Evolutionary conservation across 441 rosid genomes (phyloP).

Genomic region (Monsonia emarginata): DNA sequence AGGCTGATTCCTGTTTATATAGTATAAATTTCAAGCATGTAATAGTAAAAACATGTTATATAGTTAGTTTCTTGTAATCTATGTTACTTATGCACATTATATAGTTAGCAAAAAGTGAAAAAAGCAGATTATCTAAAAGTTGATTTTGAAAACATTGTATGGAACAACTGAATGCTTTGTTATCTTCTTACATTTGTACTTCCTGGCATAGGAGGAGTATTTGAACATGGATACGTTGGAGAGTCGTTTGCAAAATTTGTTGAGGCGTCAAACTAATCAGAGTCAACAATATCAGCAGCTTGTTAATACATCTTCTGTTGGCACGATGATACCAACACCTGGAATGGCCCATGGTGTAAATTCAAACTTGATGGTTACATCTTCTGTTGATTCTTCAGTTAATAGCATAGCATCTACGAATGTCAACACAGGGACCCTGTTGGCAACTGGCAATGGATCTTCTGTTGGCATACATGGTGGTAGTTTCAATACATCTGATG

Average conservation of each 20-base stretch:
- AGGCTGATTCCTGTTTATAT: background rate
- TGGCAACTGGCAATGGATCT: conserved; percentile 30
- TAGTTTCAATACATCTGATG: conserved; percentile 30
- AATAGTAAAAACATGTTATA: background rate
- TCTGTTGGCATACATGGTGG: conserved; percentile 20
- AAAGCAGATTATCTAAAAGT: background rate
- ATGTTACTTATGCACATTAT: background rate
- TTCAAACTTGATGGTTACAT: conserved; percentile 46
- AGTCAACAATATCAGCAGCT: conserved; percentile 43
- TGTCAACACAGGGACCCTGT: conserved; percentile 45
- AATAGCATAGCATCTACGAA: conserved; percentile 41
- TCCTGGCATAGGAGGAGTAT: conserved; percentile 65
- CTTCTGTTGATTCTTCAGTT: conserved; percentile 54
- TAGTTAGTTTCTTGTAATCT: background rate
- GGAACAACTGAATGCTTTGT: background rate
- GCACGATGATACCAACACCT: conserved; percentile 97
- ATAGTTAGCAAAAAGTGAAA: background rate
- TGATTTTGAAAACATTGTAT: background rate
- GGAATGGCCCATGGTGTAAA: conserved; percentile 71
- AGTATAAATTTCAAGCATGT: background rate
- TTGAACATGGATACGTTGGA: conserved; percentile 59
- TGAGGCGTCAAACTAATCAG: conserved; percentile 27
- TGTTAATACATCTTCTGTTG: conserved; percentile 50
- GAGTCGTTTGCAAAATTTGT: conserved; percentile 44
- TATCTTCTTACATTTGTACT: conserved; percentile 15